Evolutionary conservation across 2,329 filamentous ascomycete species (phyloP).

Genomic region (Botrytis sinoallii): DNA sequence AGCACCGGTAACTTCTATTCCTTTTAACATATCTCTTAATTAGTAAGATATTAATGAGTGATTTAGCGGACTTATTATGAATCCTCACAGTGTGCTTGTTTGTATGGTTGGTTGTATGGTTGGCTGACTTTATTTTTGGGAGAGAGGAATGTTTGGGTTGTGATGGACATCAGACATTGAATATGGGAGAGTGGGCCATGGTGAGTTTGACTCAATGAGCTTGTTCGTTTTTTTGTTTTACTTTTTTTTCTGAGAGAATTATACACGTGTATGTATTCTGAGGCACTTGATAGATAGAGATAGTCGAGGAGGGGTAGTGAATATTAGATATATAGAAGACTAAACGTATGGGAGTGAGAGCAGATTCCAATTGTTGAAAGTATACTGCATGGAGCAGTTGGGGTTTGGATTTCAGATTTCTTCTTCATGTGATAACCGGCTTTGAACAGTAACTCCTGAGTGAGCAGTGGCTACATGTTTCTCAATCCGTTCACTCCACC

Average conservation of each 20-base stretch:
- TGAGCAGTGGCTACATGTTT: neutral
- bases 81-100: too few species aligned
- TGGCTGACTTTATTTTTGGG: neutral
- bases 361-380: neutral
- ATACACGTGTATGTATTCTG: rapidly evolving
- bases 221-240: neutral
- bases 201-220: neutral
- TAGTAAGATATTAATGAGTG: too few species aligned
- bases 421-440: neutral
- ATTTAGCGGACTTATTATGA: too few species aligned
- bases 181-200: neutral
- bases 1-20: too few species aligned
- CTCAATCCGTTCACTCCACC: neutral
- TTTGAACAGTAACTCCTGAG: neutral
- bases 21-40: too few species aligned
- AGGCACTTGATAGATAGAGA: neutral
- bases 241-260: neutral
- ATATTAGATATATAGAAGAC: neutral
- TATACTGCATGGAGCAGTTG: neutral
- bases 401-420: neutral
- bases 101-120: too few species aligned
- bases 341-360: neutral
- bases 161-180: neutral
- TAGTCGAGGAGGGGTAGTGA: neutral
- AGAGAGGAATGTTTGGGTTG: neutral